Evolutionary conservation across 1,284 basidiomycete species (phyloP), one percentile per base, ranked within the genome.

Genomic region (Singerocomus inundabilis): DNA sequence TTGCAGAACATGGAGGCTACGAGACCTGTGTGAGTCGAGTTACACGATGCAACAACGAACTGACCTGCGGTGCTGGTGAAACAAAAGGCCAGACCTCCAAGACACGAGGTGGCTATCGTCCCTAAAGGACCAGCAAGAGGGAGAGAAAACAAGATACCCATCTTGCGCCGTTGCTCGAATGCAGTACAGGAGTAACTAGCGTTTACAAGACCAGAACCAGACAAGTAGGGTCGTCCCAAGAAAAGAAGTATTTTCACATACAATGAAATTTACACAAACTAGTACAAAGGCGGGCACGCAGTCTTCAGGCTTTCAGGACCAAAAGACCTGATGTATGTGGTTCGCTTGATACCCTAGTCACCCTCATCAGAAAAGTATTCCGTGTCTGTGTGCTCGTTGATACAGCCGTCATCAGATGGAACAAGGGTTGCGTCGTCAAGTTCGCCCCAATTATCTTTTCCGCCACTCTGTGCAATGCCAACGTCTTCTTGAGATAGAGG

Each of bases 1-100:
- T 97, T 97, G 82, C 88, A 97, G 73, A 99, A 92, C 76, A 98
- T 96, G 32, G 93, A 94, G 10, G 95, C 94, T 82, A 51, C 49
- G 33, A 47, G 46, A 40, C 49, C 8, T 8, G 31, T 1, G 42
- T 54, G 44, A 62, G 49, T 21, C 26, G 1, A 13, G 4, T 11
- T 16, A 13, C 33, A 12, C 11, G 26, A 40, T 13, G 15, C 24
- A 26, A 7, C 28, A 35, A 26, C 9, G 16, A 48, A 48, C 51
- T 26, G 50, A 84, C 88, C 89, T 62, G 91, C 91, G 33, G 87
- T 91, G 41, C 88, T 91, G 8, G 89, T 89, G 68, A 81, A 89
- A 68, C 79, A 91, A 70, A 89, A 91, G 0, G 88, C 87, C 35
- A 92, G 65, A 46, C 92, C 92, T 11, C 88, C 87, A 25, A 91